Base-by-base conservation (phyloP, 257 asterid species). In the Solanum rostratum region DNA sequence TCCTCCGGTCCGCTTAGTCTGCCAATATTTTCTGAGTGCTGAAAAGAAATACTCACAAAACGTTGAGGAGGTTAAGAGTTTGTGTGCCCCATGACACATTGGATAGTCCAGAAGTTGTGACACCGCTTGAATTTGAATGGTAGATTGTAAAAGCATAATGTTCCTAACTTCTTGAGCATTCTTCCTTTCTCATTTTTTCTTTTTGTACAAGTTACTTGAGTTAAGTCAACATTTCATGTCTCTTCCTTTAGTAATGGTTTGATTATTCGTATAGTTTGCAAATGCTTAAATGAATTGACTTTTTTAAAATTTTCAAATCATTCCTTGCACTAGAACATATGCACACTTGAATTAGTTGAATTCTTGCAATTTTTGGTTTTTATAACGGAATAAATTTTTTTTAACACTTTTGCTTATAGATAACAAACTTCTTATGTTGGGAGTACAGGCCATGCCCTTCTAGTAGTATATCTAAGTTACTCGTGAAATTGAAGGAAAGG, bases 1-100 rank as follows among this genome's bases (percentile, higher is more conserved):
- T 83, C 86, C 78, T 76, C 74, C 19, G 89, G 88, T 76, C 84
- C 83, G 84, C 83, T 81, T 84, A 91, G 74, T 79, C 86, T 91
- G 49, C 55, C 90, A 33, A 2, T 33, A 33, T 33, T 30, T 30
- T 30, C 37, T 30, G 37, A 30, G 8, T 18, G 4, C 30, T 10
- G 19, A 62, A 12, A 22, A 24, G 3, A 12, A 24, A 62, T 24
- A 12, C 12, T 1, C 4, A 10, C 68, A 57, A 57, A n/a, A 7
- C 19, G 7, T 59, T 10, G 18, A 60, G 22, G 65, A 57, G 14
- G 9, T 62, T 37, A 60, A 60, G 65, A 57, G 14, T n/a, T 62
- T 37, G 24, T 62, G 37, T 12, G 24, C 6, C 15, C 37, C 33
- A 10, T 5, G 37, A 16, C 7, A 62, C 37, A 62, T 22, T 62